Percentiles rank a stretch among this genome's conserved stretches.
phyloP scores from a whole-genome alignment of 1,284 basidiomycete species.

The Ceratobasidium sp. region DNA sequence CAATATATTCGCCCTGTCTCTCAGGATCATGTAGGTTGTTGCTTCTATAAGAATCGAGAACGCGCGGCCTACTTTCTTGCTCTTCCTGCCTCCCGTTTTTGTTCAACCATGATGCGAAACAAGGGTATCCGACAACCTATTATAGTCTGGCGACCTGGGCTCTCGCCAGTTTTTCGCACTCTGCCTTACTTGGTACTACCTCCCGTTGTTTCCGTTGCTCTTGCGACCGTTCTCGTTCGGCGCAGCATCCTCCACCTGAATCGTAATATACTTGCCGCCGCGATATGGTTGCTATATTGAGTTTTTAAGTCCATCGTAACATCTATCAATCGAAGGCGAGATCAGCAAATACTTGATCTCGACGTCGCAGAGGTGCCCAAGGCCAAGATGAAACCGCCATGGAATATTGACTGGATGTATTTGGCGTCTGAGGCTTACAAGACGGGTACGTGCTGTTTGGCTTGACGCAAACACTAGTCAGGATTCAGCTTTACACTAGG shows the following conservation, averaged over 20 bases:
- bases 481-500: background rate
- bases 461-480: background rate
- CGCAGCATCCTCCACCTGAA: background rate
- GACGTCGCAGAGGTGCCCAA: constrained; percentile 5
- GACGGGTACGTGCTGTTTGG: background rate
- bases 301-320: background rate
- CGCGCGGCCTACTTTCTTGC: background rate
- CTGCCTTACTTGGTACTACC: background rate
- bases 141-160: constrained; percentile 23
- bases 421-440: background rate
- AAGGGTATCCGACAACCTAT: background rate
- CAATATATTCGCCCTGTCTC: too few relatives aligned
- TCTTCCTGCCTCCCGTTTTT: background rate
- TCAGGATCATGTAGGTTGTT: too few relatives aligned
- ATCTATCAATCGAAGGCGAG: background rate
- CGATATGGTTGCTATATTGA: background rate
- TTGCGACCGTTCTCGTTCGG: background rate
- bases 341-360: background rate
- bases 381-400: constrained; percentile 3
- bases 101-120: too few relatives aligned
- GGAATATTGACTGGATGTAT: constrained; percentile 4
- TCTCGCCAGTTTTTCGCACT: constrained; percentile 1
- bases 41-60: too few relatives aligned
- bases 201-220: background rate
- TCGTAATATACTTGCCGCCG: background rate